Evolutionary conservation across 2,329 filamentous ascomycete species (phyloP).

Genomic region (Fusarium graminum): DNA sequence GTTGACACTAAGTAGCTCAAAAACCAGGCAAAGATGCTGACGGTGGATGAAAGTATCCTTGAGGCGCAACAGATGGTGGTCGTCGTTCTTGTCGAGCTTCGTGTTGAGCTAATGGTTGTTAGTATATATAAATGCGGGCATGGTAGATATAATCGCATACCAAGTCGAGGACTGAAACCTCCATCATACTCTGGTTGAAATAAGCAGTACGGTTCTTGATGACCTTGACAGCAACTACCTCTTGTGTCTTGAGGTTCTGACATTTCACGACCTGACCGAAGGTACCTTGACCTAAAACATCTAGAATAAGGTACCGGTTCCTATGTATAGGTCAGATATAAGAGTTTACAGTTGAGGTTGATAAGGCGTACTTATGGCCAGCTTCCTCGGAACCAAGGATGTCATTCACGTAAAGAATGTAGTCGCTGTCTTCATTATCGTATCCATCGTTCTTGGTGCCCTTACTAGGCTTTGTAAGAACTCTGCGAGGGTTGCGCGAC

Average conservation of each 20-base stretch:
- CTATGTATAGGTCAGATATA: conserved; percentile 57
- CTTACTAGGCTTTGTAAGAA: conserved; percentile 98
- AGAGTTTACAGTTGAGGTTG: conserved; percentile 9
- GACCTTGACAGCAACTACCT: conserved; percentile 98
- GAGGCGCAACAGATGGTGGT: conserved; percentile 92
- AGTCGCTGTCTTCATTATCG: conserved; percentile 99
- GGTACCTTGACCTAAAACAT: conserved; percentile 96
- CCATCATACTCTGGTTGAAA: conserved; percentile 99
- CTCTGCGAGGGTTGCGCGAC: conserved; percentile 92
- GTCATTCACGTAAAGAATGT: conserved; percentile 99
- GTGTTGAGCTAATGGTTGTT: conserved; percentile 80
- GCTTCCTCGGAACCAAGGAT: conserved; percentile 98
- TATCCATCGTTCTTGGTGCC: conserved; percentile 98
- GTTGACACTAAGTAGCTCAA: conserved; percentile 96
- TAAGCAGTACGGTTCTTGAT: conserved; percentile 99
- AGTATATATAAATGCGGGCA: conserved; percentile 31
- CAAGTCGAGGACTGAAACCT: conserved; percentile 96
- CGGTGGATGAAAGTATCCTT: conserved; percentile 99
- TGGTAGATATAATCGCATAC: conserved; percentile 62
- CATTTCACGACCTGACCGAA: conserved; percentile 99
- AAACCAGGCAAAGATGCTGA: conserved; percentile 96
- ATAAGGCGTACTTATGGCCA: conserved; percentile 83
- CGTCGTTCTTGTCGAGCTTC: conserved; percentile 98
- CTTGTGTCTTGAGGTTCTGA: conserved; percentile 97
- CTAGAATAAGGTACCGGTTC: conserved; percentile 96